These are phyloP conservation scores for Venturia nashicola DNA, from an alignment of 2,329 filamentous ascomycete genomes.

Conservation along the genomic window DNA sequence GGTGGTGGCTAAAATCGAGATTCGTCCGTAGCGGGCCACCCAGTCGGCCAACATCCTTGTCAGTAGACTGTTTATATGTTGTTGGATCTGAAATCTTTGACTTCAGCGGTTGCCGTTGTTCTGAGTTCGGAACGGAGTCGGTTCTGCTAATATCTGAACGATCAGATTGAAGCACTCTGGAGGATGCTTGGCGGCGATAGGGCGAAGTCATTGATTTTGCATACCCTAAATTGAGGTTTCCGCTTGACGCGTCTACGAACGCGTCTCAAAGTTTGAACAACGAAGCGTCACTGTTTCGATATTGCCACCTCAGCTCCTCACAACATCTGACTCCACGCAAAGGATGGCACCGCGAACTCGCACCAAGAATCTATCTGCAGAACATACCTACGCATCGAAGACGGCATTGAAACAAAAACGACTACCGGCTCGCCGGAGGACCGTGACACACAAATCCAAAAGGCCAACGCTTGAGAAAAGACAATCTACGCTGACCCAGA, in stretches of 20 bases:
- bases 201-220: no score
- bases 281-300: not conserved
- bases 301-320: not conserved
- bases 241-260: not conserved
- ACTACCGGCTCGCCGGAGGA: not conserved
- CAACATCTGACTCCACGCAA: not conserved
- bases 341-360: constrained; percentile 4
- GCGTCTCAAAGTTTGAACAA: not conserved
- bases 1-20: no score
- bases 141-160: not conserved
- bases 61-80: not conserved
- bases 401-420: not conserved
- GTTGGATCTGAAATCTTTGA: not conserved
- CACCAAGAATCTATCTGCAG: not conserved
- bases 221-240: no score
- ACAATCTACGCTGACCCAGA: constrained; percentile 3
- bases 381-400: not conserved
- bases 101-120: not conserved
- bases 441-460: not conserved
- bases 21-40: no score
- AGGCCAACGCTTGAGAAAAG: not conserved
- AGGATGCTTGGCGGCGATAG: not conserved
- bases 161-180: not conserved
- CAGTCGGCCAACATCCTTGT: not conserved
- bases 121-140: not conserved